phyloP scores from a whole-genome alignment of 2,329 filamentous ascomycete species.

The Helotiales sp. region DNA sequence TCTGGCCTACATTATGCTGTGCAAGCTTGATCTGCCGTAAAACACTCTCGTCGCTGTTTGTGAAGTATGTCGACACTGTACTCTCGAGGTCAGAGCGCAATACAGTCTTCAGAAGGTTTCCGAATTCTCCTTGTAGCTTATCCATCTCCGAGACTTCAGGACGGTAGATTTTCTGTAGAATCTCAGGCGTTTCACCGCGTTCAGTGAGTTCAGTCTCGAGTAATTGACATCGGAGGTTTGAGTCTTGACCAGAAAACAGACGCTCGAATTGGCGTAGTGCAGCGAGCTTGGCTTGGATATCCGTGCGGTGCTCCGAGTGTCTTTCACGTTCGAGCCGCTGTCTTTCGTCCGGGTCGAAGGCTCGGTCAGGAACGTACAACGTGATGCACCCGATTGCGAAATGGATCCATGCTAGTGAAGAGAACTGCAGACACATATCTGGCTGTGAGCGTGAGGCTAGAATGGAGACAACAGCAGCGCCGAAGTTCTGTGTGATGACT shows the following conservation, averaged over 20 bases:
- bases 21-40: slow-evolving; percentile 48
- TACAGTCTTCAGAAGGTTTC: slow-evolving; percentile 66
- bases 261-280: slow-evolving; percentile 69
- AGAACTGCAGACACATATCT: slow-evolving; percentile 42
- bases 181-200: slow-evolving; percentile 70
- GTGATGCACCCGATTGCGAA: slow-evolving; percentile 76
- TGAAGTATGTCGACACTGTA: slow-evolving; percentile 32
- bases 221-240: slow-evolving; percentile 68
- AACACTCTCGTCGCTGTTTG: slow-evolving; percentile 48
- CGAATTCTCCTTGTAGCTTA: slow-evolving; percentile 82
- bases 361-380: slow-evolving; percentile 83
- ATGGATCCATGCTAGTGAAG: slow-evolving; percentile 72
- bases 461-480: slow-evolving; percentile 39
- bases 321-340: slow-evolving; percentile 68
- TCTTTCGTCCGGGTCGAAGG: slow-evolving; percentile 79
- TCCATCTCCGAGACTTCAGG: slow-evolving; percentile 70
- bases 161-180: slow-evolving; percentile 71
- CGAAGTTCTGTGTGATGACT: slow-evolving; percentile 46
- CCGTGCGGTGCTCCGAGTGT: slow-evolving; percentile 59
- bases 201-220: slow-evolving; percentile 64
- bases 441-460: slow-evolving; percentile 38
- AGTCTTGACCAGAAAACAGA: slow-evolving; percentile 68
- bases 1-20: slow-evolving; percentile 65
- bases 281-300: slow-evolving; percentile 61
- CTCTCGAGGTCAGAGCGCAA: slow-evolving; percentile 30